Conservation (phyloP, 1,284 basidiomycete genomes). For the Earliella scabrosa region DNA sequence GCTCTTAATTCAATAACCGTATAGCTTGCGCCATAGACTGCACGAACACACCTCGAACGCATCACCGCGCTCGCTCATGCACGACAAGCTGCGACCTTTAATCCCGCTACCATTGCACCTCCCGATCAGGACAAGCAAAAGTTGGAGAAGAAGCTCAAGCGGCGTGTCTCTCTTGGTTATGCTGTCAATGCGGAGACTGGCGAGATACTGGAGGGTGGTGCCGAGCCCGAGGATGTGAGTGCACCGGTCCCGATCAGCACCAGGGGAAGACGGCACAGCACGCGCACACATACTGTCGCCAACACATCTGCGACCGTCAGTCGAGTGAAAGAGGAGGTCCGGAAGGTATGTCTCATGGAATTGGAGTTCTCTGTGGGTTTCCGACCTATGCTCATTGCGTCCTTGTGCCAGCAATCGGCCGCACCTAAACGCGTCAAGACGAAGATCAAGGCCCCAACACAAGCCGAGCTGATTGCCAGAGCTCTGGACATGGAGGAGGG, state of each 20-base stretch:
- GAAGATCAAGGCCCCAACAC: constrained; percentile 59
- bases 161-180: constrained; percentile 58
- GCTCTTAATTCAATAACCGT: constrained; percentile 5
- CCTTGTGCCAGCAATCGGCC: constrained; percentile 1
- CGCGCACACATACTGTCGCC: constrained; percentile 64
- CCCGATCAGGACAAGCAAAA: constrained; percentile 34
- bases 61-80: constrained; percentile 67
- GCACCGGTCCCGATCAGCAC: constrained; percentile 20
- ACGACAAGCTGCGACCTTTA: constrained; percentile 66
- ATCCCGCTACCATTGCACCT: constrained; percentile 43
- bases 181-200: constrained; percentile 62
- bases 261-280: constrained; percentile 60
- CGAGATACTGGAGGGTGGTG: constrained; percentile 37
- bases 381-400: no score
- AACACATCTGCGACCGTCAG: constrained; percentile 66
- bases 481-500: constrained; percentile 87
- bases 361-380: no score
- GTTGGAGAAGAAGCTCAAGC: constrained; percentile 43
- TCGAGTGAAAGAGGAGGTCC: constrained; percentile 64
- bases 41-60: constrained; percentile 58
- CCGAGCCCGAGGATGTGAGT: neutral
- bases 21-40: constrained; percentile 44
- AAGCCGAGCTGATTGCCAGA: constrained; percentile 79
- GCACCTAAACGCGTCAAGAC: constrained; percentile 64
- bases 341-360: constrained; percentile 59